phyloP scores from a whole-genome alignment of 192 early-diverging fungal genomes.

The Funneliformis mosseae region DNA sequence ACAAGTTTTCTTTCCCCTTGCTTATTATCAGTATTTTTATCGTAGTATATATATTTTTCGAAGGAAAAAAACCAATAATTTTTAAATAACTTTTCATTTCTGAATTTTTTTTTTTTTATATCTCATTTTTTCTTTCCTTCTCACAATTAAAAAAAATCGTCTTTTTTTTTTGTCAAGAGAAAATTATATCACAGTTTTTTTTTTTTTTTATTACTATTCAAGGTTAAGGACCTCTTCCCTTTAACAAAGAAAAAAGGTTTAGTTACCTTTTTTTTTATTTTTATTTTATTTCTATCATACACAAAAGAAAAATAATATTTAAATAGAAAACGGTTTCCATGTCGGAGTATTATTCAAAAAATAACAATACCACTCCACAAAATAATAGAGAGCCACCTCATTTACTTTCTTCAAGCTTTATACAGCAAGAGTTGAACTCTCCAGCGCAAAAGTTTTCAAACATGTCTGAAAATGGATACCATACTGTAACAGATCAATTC shows the following conservation, averaged over 20 bases:
- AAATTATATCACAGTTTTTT: neutral
- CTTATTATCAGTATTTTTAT: too few relatives aligned
- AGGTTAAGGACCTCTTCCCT: neutral
- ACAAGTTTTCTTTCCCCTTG: too few relatives aligned
- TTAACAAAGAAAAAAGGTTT: neutral
- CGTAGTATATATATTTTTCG: too few relatives aligned
- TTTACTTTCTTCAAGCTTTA: neutral
- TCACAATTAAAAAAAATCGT: neutral
- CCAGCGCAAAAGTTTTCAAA: neutral
- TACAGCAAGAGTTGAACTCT: conserved; percentile 1
- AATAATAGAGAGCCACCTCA: conserved; percentile 4
- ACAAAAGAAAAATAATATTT: neutral
- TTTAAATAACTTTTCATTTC: neutral
- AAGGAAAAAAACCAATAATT: too few relatives aligned
- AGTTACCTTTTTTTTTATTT: neutral
- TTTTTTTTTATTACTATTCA: neutral
- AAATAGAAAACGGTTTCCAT: neutral
- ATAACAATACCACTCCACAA: neutral
- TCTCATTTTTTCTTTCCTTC: neutral
- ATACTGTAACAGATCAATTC: neutral
- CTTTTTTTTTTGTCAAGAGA: neutral
- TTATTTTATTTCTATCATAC: neutral
- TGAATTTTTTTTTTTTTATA: neutral
- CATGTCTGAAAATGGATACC: conserved; percentile 4
- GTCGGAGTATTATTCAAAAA: neutral